Evolutionary conservation across 2,329 filamentous ascomycete species (phyloP).

Genomic region (Nemania abortiva): DNA sequence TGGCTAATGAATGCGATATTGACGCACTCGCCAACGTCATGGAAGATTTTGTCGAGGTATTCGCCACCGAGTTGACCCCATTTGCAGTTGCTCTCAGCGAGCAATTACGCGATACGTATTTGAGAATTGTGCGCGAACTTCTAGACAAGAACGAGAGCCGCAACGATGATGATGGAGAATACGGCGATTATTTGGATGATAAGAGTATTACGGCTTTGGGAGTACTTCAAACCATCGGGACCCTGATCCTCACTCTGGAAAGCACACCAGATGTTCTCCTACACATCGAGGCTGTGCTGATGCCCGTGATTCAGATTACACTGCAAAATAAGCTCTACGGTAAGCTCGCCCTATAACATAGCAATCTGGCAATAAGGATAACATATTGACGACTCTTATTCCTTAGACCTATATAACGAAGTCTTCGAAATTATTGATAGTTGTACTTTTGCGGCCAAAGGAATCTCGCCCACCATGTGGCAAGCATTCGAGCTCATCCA

Average conservation of each 20-base stretch:
- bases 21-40: slow-evolving; percentile 98
- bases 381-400: slow-evolving; percentile 10
- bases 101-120: slow-evolving; percentile 94
- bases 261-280: slow-evolving; percentile 95
- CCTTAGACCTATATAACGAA: slow-evolving; percentile 90
- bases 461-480: slow-evolving; percentile 98
- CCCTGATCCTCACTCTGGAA: slow-evolving; percentile 94
- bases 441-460: slow-evolving; percentile 97
- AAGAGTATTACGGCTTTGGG: slow-evolving; percentile 98
- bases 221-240: slow-evolving; percentile 97
- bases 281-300: slow-evolving; percentile 93
- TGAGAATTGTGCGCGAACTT: slow-evolving; percentile 91
- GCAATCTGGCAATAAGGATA: neutral
- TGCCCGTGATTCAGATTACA: slow-evolving; percentile 96
- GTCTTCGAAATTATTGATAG: slow-evolving; percentile 99
- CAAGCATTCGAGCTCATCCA: slow-evolving; percentile 97
- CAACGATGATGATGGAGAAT: slow-evolving; percentile 80
- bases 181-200: slow-evolving; percentile 93
- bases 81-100: slow-evolving; percentile 97
- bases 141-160: slow-evolving; percentile 87
- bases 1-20: slow-evolving; percentile 97
- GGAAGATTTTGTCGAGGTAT: slow-evolving; percentile 99
- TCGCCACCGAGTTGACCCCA: slow-evolving; percentile 94
- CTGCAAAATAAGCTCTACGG: slow-evolving; percentile 97
- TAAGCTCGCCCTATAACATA: slow-evolving; percentile 53